Evolutionary conservation across 2,329 filamentous ascomycete species (phyloP).

Genomic region (Penicillium sp.): DNA sequence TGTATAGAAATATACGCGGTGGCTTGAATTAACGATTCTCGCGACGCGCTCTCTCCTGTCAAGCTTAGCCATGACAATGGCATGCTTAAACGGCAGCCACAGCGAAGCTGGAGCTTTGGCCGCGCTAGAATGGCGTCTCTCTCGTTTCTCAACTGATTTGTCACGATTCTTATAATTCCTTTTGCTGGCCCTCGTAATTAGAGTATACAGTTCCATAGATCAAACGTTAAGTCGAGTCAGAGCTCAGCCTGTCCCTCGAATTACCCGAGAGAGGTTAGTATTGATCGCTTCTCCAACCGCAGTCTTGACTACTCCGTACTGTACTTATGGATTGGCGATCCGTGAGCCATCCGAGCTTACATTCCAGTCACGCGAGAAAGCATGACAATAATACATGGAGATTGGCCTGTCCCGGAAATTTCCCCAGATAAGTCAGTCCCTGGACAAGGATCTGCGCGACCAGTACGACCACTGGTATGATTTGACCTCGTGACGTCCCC

Average conservation of each 20-base stretch:
- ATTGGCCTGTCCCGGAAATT: slow-evolving; percentile 3
- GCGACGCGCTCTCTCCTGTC: neutral
- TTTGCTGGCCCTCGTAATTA: neutral
- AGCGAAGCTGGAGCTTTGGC: neutral
- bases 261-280: neutral
- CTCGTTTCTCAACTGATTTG: neutral
- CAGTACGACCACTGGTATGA: slow-evolving; percentile 10
- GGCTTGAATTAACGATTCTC: neutral
- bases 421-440: neutral
- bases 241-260: neutral
- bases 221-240: neutral
- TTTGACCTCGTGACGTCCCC: slow-evolving; percentile 10
- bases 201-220: neutral
- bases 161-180: neutral
- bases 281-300: neutral
- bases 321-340: neutral
- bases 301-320: neutral
- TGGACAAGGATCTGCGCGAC: neutral
- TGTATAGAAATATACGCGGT: neutral
- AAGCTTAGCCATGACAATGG: neutral
- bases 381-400: neutral
- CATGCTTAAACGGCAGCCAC: neutral
- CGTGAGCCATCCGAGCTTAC: neutral
- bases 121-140: neutral
- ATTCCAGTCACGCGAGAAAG: neutral